These are phyloP conservation scores for Bromus sterilis DNA, from an alignment of 176 grass and related monocot species.

Conservation along the genomic window DNA sequence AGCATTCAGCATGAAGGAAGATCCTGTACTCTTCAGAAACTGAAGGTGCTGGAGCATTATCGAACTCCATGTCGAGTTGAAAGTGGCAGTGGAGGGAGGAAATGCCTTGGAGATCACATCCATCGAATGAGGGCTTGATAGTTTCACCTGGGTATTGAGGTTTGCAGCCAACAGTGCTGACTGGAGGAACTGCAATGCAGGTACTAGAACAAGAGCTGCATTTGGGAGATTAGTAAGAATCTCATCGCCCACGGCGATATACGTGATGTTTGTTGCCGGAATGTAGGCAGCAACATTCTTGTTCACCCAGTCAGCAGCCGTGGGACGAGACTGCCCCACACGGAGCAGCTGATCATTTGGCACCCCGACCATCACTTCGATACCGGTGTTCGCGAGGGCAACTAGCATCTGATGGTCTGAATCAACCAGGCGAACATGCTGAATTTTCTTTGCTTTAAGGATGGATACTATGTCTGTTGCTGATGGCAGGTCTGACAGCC, in stretches of 20 bases:
- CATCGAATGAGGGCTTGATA: slow-evolving; percentile 72
- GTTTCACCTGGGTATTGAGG: slow-evolving; percentile 83
- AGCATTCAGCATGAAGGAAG: slow-evolving; percentile 93
- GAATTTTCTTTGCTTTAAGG: slow-evolving; percentile 68
- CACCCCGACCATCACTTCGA: slow-evolving; percentile 79
- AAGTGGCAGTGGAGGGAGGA: slow-evolving; percentile 82
- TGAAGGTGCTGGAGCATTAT: slow-evolving; percentile 73
- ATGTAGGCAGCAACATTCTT: slow-evolving; percentile 80
- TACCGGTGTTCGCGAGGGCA: slow-evolving; percentile 81
- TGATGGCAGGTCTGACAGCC: slow-evolving; percentile 49
- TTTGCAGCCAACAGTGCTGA: slow-evolving; percentile 84
- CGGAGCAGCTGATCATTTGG: slow-evolving; percentile 84
- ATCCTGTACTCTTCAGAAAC: slow-evolving; percentile 71
- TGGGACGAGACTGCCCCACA: slow-evolving; percentile 70
- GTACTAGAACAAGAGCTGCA: slow-evolving; percentile 80
- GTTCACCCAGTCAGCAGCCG: slow-evolving; percentile 84
- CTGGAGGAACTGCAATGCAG: slow-evolving; percentile 85
- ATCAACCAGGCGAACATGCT: slow-evolving; percentile 75
- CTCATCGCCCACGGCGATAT: slow-evolving; percentile 88
- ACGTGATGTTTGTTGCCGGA: slow-evolving; percentile 89
- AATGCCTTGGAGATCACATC: slow-evolving; percentile 78
- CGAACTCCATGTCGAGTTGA: slow-evolving; percentile 88
- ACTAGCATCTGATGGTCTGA: slow-evolving; percentile 79
- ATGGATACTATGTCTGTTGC: slow-evolving; percentile 72
- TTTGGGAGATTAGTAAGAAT: slow-evolving; percentile 69